Conservation (phyloP, 148 eudicot species). For the Salicornia ramosissima region DNA sequence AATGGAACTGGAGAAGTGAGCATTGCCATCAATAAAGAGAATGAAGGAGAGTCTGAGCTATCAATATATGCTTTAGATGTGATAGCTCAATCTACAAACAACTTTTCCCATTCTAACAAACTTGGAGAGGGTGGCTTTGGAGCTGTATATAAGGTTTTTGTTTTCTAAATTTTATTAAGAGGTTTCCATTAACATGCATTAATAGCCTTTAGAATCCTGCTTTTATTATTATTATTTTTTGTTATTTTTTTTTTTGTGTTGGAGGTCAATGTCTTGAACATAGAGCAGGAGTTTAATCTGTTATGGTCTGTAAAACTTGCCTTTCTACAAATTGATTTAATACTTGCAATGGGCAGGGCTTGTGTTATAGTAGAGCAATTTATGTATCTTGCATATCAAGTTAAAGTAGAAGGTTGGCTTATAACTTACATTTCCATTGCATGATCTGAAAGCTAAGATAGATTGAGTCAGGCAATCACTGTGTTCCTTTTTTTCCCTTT, state of each 20-base stretch:
- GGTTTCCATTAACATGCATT: not conserved
- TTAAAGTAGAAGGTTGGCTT: not conserved
- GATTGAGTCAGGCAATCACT: too few relatives aligned
- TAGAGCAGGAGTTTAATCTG: not conserved
- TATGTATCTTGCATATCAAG: not conserved
- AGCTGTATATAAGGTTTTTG: slow-evolving; percentile 23
- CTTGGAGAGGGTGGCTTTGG: slow-evolving; percentile 31
- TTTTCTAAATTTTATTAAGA: not conserved
- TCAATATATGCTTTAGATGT: slow-evolving; percentile 13
- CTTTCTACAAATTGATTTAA: not conserved
- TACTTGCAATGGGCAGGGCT: not conserved
- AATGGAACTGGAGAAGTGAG: not conserved
- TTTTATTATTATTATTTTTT: too few relatives aligned
- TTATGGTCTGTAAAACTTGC: not conserved
- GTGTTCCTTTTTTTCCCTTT: too few relatives aligned
- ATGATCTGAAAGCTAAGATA: not conserved
- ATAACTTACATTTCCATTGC: not conserved
- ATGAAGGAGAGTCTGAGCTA: slow-evolving; percentile 15
- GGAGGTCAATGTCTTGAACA: not conserved
- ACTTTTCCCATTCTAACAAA: slow-evolving; percentile 19
- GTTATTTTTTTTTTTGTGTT: not conserved
- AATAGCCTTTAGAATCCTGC: too few relatives aligned
- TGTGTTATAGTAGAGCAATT: not conserved
- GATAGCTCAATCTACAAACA: slow-evolving; percentile 22
- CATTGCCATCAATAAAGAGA: not conserved